Base-by-base conservation (phyloP, 306 rosid genomes). In the Vigna reflexopilosa region DNA sequence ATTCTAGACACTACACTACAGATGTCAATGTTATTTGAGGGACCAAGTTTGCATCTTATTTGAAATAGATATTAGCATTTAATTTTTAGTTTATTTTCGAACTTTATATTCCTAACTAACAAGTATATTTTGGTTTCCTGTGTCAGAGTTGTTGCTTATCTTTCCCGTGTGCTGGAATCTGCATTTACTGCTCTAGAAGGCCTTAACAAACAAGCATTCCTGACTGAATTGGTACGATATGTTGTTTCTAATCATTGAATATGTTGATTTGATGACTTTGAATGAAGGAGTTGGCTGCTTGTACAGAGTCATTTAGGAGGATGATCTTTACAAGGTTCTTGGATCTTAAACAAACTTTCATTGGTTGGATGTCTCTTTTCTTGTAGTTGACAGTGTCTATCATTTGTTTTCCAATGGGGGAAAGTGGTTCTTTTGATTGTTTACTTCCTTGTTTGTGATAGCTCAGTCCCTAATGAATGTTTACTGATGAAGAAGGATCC, bases 191-290 rank as follows among this genome's bases (percentile, higher is more conserved):
- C 99, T 22, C 89, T 96, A 28, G 99, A 93, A 80, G 98, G 98
- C 78, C 97, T 93, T 57, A 96, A 96, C 90, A 93, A 96, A 64
- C 99, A 96, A 89, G 98, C 97, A n/a, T 96, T 93, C 83, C 82
- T 96, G 74, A 89, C 93, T 69, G 99, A 96, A 80, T 63, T 93
- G 93, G 98, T 93, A 90, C 77, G 87, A 67, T 72, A 49, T 77
- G 73, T 70, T 82, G 57, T 67, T 59, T 67, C 19, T 36, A 61
- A 67, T 54, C 54, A 32, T 72, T 70, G 68, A 72, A 38, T 65
- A 44, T 65, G 34, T 64, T 78, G 28, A 49, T 71, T 69, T 71
- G 47, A 28, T 78, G 52, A 61, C 73, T 70, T 76, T 14, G 38
- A 74, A 44, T 22, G 20, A 80, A 72, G 72, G 68, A 17, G 38